Percentiles rank a stretch among this genome's conserved stretches.
Conservation (phyloP, 78 protist genomes). For the Protostelium mycophagum region DNA sequence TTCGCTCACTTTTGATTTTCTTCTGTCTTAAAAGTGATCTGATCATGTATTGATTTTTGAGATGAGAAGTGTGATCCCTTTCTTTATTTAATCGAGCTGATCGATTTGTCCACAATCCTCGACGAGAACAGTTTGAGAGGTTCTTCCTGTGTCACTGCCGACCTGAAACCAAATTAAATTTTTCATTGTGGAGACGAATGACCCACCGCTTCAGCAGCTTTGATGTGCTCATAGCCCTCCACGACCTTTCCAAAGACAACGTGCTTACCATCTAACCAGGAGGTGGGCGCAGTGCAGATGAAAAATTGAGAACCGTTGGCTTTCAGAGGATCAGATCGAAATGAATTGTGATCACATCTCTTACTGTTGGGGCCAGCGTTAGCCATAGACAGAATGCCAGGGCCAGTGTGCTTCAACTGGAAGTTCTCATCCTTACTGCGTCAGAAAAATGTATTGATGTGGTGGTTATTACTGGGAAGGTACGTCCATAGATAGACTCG, state of each 20-base stretch:
- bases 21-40: no score
- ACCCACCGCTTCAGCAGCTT: constrained; percentile 22
- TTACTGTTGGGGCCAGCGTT: constrained; percentile 86
- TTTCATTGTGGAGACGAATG: background rate
- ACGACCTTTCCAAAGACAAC: constrained; percentile 77
- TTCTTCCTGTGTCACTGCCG: constrained; percentile 48
- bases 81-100: background rate
- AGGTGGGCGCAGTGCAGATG: constrained; percentile 61
- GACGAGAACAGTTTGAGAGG: constrained; percentile 29
- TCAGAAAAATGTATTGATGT: background rate
- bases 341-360: background rate
- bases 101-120: constrained; percentile 35
- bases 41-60: no score
- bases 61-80: no score
- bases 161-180: background rate
- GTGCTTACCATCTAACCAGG: constrained; percentile 86
- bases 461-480: constrained; percentile 56
- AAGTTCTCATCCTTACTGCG: constrained; percentile 75
- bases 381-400: constrained; percentile 88
- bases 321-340: background rate
- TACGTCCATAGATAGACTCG: constrained; percentile 83
- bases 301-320: constrained; percentile 77
- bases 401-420: constrained; percentile 73
- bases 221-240: constrained; percentile 57
- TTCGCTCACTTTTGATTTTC: no score